Base-by-base conservation (phyloP, 306 rosid genomes). In the Fagus sylvatica region DNA sequence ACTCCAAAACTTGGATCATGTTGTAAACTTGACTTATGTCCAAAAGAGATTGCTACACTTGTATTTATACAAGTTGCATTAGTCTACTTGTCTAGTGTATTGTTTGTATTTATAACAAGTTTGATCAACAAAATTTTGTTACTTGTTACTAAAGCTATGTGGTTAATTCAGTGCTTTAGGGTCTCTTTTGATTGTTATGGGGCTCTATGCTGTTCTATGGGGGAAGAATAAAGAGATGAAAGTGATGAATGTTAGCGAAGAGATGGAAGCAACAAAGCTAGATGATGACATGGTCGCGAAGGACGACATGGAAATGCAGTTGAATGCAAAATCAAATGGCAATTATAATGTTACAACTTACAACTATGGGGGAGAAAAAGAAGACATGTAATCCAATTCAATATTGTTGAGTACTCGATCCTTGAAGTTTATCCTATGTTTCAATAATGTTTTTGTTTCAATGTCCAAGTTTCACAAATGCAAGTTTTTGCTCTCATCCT, bases 161-260 rank as follows among this genome's bases (percentile, higher is more conserved):
- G 22, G 16, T 16, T 53, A 6, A 72, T 74, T 22, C 37, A 93
- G 98, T 3, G 91, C 81, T 1, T 1, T 88, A 7, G 98, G 97
- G 22, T 89, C 97, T 0, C 0, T 84, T 9, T 69, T 89, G 16
- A 91, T 94, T 30, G 84, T 94, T 4, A 7, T 19, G 55, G 97
- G 97, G 61, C 96, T 94, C 1, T 94, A 90, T 74, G 54, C 86
- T 74, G 96, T 91, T 74, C 75, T 91, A 1, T 94, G 98, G 96
- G 97, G 97, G 13, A 94, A 94, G 85, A 84, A 76, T 36, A 86
- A 73, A 73, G 98, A 88, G 90, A 69, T 71, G 76, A 74, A 56
- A 11, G 17, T 28, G 41, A 37, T 59, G 37, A 85, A 81, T 1
- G 53, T 1, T 2, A 7, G 0, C 53, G 60, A 73, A 40, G 61